These are phyloP conservation scores for Lycium barbarum DNA, from an alignment of 257 asterid genomes.

Conservation along the genomic window DNA sequence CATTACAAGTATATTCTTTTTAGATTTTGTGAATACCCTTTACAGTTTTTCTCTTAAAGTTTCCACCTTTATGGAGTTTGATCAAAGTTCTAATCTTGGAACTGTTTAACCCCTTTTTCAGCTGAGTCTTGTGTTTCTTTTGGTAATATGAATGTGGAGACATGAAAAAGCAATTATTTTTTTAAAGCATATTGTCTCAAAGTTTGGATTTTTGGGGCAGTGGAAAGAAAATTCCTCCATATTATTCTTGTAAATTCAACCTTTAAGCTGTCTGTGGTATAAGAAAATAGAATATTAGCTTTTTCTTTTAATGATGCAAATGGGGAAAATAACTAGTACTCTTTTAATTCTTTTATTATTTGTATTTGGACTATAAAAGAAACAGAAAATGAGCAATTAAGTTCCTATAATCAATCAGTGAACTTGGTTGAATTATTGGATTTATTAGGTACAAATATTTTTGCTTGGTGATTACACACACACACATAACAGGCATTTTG, in stretches of 20 bases:
- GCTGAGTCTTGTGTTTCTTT: background rate
- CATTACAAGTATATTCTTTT: background rate
- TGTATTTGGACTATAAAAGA: background rate
- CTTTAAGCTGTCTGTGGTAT: background rate
- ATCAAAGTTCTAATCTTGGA: background rate
- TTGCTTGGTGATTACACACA: background rate
- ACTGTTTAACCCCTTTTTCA: constrained; percentile 5
- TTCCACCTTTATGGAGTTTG: constrained; percentile 7
- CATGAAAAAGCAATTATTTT: background rate
- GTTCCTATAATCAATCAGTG: background rate
- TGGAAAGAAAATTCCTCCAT: background rate
- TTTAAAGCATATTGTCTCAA: background rate
- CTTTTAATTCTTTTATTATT: background rate
- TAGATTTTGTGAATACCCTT: constrained; percentile 22
- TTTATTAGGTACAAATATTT: background rate
- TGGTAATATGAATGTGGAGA: constrained; percentile 6
- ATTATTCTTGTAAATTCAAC: background rate
- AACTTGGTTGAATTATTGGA: constrained; percentile 7
- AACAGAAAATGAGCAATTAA: background rate
- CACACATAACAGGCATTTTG: background rate
- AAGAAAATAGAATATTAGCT: background rate
- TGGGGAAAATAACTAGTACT: background rate
- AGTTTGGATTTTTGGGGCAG: constrained; percentile 26
- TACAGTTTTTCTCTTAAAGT: background rate
- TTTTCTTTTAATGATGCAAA: constrained; percentile 6